Evolutionary conservation across 2,329 filamentous ascomycete species (phyloP).

Genomic region (Fusarium succisae): DNA sequence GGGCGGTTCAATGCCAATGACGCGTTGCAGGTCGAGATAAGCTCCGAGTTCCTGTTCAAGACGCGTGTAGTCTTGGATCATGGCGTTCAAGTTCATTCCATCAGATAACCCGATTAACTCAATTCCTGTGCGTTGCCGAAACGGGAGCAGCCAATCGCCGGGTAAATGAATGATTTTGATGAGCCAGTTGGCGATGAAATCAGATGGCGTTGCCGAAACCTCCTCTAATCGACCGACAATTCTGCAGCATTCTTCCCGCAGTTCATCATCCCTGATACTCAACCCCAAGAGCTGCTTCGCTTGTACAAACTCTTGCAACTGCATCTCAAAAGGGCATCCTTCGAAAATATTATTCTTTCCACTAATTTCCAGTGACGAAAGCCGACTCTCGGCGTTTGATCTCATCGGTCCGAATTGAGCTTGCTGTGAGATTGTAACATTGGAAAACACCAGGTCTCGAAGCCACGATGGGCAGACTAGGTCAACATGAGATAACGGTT

Average conservation of each 20-base stretch:
- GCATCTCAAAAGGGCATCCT: slow-evolving; percentile 40
- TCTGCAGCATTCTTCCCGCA: slow-evolving; percentile 35
- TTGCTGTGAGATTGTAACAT: slow-evolving; percentile 6
- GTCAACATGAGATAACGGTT: neutral
- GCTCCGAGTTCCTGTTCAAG: slow-evolving; percentile 27
- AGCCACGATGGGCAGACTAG: slow-evolving; percentile 25
- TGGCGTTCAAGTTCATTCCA: slow-evolving; percentile 2
- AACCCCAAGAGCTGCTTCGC: slow-evolving; percentile 6
- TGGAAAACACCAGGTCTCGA: slow-evolving; percentile 32
- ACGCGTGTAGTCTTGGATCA: slow-evolving; percentile 36
- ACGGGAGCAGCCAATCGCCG: slow-evolving; percentile 29
- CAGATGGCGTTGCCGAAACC: slow-evolving; percentile 29
- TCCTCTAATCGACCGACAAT: slow-evolving; percentile 34
- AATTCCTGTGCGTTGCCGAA: slow-evolving; percentile 30
- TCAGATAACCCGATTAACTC: neutral
- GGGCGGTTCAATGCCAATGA: slow-evolving; percentile 28
- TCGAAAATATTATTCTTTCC: slow-evolving; percentile 45
- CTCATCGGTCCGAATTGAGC: slow-evolving; percentile 42
- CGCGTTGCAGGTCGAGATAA: slow-evolving; percentile 27
- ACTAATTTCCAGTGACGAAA: slow-evolving; percentile 39
- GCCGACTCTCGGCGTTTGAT: slow-evolving; percentile 35
- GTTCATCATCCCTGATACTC: slow-evolving; percentile 23
- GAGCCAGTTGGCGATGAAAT: slow-evolving; percentile 42
- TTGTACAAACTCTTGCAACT: slow-evolving; percentile 33
- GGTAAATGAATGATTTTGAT: slow-evolving; percentile 32